Evolutionary conservation across 108 stramenopile genomes (phyloP).

Genomic region (Parmales sp.): DNA sequence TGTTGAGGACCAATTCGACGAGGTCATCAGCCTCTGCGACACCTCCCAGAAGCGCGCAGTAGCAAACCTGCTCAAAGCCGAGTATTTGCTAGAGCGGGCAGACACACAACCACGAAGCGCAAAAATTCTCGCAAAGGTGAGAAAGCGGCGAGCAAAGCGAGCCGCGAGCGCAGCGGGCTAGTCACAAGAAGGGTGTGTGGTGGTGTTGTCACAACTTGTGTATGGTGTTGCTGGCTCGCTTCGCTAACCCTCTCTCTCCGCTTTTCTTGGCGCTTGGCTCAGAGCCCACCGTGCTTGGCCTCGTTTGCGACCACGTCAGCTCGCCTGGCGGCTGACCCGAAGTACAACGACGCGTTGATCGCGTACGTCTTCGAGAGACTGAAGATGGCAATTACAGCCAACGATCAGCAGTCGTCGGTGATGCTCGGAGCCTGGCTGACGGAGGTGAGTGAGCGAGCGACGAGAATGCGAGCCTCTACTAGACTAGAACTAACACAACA

Average conservation of each 20-base stretch:
- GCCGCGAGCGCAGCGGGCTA: not conserved
- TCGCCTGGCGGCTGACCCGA: not conserved
- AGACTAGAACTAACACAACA: no score
- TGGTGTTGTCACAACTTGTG: not conserved
- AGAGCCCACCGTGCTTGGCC: not conserved
- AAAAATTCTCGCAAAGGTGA: slow-evolving; percentile 1
- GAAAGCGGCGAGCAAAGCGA: not conserved
- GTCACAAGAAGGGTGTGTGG: not conserved
- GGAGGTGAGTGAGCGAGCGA: no score
- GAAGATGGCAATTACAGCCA: slow-evolving; percentile 42
- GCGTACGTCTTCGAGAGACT: slow-evolving; percentile 67
- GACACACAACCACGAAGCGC: no score
- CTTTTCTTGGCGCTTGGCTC: not conserved
- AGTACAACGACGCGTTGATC: slow-evolving; percentile 51
- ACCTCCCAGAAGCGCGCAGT: not conserved
- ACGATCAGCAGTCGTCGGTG: slow-evolving; percentile 56
- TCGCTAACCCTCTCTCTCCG: not conserved
- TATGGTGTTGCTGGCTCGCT: not conserved
- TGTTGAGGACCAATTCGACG: slow-evolving; percentile 3
- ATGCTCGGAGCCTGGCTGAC: slow-evolving; percentile 79
- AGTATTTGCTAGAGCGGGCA: no score
- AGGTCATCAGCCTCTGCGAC: not conserved
- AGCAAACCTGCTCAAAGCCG: not conserved
- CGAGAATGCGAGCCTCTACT: no score
- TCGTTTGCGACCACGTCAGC: not conserved